Evolutionary conservation across 1,284 basidiomycete genomes (phyloP), one percentile per base, ranked within the genome.

Genomic region (Boletus sp.): DNA sequence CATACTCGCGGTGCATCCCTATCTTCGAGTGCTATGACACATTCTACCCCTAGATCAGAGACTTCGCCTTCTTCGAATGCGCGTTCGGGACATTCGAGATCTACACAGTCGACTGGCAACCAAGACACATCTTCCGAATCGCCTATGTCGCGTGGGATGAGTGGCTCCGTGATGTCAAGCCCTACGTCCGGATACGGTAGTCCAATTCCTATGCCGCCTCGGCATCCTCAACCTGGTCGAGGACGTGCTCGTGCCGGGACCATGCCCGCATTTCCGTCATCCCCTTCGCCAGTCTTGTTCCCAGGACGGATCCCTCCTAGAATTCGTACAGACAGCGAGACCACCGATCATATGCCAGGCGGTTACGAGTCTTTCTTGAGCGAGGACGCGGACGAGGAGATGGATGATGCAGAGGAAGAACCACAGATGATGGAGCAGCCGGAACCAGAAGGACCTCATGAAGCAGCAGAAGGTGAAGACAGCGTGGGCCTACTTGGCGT

Each of bases 141-240:
- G 70, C 65, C 77, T 72, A 51, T 77, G 77, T 61, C 74, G 64
- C 67, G 78, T 69, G 75, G 35, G 47, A 55, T 65, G 48, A 62
- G 71, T 37, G 61, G 67, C 47, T 70, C 74, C 16, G 68, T 67
- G 4, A 72, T 76, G 74, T 69, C 72, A 28, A 76, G 71, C 51
- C 72, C 77, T 19, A 64, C 63, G 23, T 79, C 78, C 21, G 79
- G 76, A 69, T 80, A 67, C 61, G 69, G 68, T 4, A 78, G 77
- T 52, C 79, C 76, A 0, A 87, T 91, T 58, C 88, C 90, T 17
- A 88, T 90, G 85, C 89, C 90, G 0, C 88, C 87, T 17, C 77
- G 86, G 44, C 87, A 89, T 70, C 86, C 87, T 21, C 81, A 75
- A 62, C 76, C 78, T 65, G 75, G 78, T 62, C 72, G 81, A 52